Evolutionary conservation across 768 basidiomycete genomes (phyloP), one percentile per base, ranked within the genome.

Genomic region (Phanerodontia chrysosporium): DNA sequence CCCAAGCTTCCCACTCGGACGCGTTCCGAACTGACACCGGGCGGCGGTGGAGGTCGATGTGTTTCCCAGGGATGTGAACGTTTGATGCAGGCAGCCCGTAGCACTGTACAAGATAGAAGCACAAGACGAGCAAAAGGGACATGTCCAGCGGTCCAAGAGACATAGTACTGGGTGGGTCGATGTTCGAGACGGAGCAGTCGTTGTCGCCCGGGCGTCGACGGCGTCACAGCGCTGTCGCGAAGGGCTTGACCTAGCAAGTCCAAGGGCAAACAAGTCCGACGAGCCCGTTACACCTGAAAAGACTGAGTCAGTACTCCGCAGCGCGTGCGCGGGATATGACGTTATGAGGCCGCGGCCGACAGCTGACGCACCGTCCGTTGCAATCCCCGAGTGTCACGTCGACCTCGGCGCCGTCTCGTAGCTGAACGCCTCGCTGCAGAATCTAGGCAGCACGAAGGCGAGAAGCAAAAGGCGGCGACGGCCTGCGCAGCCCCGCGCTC

Each of bases 1-100:
- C 64, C 64, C 67, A 66, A 16, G 28, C 12, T 14, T 13, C 56
- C 46, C 24, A 44, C 14, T 61, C 54, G 39, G 4, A 10, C 4
- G 39, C 16, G 18, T 42, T 42, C 39, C 39, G 18, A 18, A 18
- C 39, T 4, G 39, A 18, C 10, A 8, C 4, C 10, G 39, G 39
- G 16, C 6, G 36, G 8, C 29, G 54, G 6, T 42, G 39, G 39
- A 42, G 39, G 39, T 4, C 18, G 8, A 42, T 5, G 16, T 42
- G 39, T 18, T 7, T 10, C 39, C 39, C 8, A 42, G 39, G 39
- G 18, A 5, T 18, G 18, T 42, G 8, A 10, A 42, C 39, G 39
- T 42, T 42, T 4, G 39, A 42, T 18, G 39, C 16, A 18, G 39
- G 39, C 4, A 42, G 6, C 4, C 39, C 39, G 4, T 4, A 4